These are phyloP conservation scores for Ophiostoma australiae DNA, from an alignment of 2,329 filamentous ascomycete species.

Conservation along the genomic window DNA sequence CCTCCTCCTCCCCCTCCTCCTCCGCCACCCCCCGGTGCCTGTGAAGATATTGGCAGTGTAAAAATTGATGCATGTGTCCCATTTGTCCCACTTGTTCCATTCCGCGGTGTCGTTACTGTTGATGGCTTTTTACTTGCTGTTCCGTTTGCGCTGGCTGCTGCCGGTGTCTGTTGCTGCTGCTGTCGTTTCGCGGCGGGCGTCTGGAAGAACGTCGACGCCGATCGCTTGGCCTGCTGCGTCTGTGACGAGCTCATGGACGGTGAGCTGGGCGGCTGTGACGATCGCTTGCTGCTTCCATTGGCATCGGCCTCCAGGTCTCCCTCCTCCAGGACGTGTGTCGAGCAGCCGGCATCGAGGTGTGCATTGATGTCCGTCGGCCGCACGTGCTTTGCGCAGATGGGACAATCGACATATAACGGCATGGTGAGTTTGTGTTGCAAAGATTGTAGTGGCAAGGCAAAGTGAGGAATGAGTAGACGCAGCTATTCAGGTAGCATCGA, in stretches of 20 bases:
- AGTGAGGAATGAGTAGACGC: neutral
- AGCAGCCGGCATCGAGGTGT: conserved; percentile 83
- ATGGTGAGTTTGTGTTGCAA: neutral
- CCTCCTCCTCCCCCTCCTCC: conserved; percentile 31
- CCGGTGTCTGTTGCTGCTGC: conserved; percentile 21
- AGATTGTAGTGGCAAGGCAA: neutral
- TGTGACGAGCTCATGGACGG: conserved; percentile 33
- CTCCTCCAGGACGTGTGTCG: conserved; percentile 57
- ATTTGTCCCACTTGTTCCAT: conserved; percentile 16
- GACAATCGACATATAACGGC: conserved; percentile 61
- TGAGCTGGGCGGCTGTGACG: conserved; percentile 34
- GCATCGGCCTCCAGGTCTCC: conserved; percentile 18
- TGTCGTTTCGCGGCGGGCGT: conserved; percentile 56
- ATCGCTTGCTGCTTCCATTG: conserved; percentile 26
- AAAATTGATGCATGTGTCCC: conserved; percentile 22
- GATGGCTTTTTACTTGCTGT: conserved; percentile 33
- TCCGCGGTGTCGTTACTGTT: neutral
- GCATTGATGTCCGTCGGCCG: conserved; percentile 73
- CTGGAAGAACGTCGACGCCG: conserved; percentile 55
- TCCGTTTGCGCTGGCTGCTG: neutral
- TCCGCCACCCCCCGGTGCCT: neutral
- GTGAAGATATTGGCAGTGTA: conserved; percentile 15
- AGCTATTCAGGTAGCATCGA: neutral
- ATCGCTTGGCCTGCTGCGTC: conserved; percentile 48
- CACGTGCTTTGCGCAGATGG: conserved; percentile 72